Evolutionary conservation across 441 rosid genomes (phyloP), one percentile per base, ranked within the genome.

Genomic region (Jatropha multifida): DNA sequence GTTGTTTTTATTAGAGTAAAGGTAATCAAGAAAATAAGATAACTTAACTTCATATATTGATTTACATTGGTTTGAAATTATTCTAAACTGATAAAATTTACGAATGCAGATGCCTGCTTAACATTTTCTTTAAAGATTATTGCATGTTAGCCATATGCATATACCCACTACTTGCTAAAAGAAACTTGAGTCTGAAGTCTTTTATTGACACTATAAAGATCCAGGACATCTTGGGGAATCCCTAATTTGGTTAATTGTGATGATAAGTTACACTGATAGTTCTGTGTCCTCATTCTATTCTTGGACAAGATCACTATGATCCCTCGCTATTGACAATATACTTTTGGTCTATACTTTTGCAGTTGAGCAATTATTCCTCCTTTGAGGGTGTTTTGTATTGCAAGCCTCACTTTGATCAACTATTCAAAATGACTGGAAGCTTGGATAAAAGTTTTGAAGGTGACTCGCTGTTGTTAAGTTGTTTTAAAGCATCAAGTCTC

Each of bases 381-480:
- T 90, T 88, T 72, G 93, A 90, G 77, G 96, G 96, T 5, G 93
- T 90, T 73, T 82, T 89, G 73, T 90, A 88, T 69, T 90, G 95
- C 86, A 90, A 88, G 85, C 95, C 95, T 69, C 95, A 90, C 86
- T 89, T 89, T 71, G 92, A 89, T 83, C 95, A 90, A 74, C 83
- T 90, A 20, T 88, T 90, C 71, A 90, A 88, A 86, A 88, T 75
- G 90, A 90, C 93, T 13, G 95, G 95, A 71, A 88, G 95, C 86
- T 81, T 90, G 80, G 90, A 90, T 78, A 85, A 88, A 82, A 87
- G 92, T 81, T 90, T 89, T 67, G 87, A 90, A 88, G 95, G 90
- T 90, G 44, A 74, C 66, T 40, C 41, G 17, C 40, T 12, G 13
- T 41, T 37, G 15, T 14, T 48, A 46, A 59, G 58, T 70, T 44